Conservation (phyloP, 192 early-diverging fungal species). For the Coemansia interrupta region DNA sequence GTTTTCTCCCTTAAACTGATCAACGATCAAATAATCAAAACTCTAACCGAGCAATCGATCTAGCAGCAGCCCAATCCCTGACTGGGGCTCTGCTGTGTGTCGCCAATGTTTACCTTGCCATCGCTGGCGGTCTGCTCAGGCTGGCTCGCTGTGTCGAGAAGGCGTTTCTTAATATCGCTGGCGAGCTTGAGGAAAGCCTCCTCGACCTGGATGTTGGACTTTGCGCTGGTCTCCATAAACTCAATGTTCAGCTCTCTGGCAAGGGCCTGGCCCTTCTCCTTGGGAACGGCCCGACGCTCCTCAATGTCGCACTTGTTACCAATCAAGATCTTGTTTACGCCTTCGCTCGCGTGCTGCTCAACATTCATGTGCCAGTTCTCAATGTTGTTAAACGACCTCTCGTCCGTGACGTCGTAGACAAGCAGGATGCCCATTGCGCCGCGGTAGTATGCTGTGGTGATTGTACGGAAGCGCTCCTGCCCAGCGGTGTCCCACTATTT, state of each 20-base stretch:
- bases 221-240: conserved; percentile 97
- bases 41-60: neutral
- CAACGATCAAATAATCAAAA: neutral
- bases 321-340: conserved; percentile 97
- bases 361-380: conserved; percentile 99
- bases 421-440: conserved; percentile 99
- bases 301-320: conserved; percentile 99
- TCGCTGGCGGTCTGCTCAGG: conserved; percentile 25
- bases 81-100: conserved; percentile 30
- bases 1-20: neutral
- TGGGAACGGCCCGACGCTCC: conserved; percentile 79
- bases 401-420: conserved; percentile 98
- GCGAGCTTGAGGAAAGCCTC: conserved; percentile 97
- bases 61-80: conserved; percentile 43
- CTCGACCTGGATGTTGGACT: conserved; percentile 95
- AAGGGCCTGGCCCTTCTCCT: conserved; percentile 92
- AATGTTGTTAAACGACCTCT: conserved; percentile 97
- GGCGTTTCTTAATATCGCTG: conserved; percentile 95
- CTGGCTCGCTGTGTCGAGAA: conserved; percentile 78
- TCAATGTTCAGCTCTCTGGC: conserved; percentile 92
- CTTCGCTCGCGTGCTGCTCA: conserved; percentile 98
- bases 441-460: conserved; percentile 99
- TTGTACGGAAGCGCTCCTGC: conserved; percentile 98
- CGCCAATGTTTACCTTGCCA: conserved; percentile 39
- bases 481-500: conserved; percentile 94